Conservation (phyloP, 257 asterid genomes). For the Solanum gandarillasii region DNA sequence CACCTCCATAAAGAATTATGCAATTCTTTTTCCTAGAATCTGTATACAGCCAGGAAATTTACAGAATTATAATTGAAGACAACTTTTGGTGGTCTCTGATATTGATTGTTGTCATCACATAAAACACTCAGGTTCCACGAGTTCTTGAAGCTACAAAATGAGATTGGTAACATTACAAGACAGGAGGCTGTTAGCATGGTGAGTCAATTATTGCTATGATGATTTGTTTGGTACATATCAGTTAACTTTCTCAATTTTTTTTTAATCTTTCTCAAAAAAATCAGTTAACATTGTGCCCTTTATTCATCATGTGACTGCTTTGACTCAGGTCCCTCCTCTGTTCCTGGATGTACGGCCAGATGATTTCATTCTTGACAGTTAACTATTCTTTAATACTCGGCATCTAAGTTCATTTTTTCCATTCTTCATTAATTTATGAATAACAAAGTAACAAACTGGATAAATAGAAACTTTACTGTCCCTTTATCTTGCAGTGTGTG, state of each 20-base stretch:
- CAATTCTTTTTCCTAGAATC: background rate
- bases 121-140: constrained; percentile 74
- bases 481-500: constrained; percentile 79
- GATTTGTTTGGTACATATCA: constrained; percentile 1
- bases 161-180: constrained; percentile 91
- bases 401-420: background rate
- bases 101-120: background rate
- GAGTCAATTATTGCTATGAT: constrained; percentile 11
- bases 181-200: constrained; percentile 99
- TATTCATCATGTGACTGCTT: constrained; percentile 2
- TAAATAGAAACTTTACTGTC: constrained; percentile 6
- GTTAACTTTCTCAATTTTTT: background rate
- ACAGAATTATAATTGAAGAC: background rate
- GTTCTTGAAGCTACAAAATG: constrained; percentile 89
- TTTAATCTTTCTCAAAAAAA: background rate
- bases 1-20: background rate
- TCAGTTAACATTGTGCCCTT: background rate
- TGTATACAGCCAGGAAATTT: background rate
- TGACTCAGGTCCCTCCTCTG: constrained; percentile 93
- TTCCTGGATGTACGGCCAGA: constrained; percentile 86
- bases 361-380: constrained; percentile 96
- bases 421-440: background rate
- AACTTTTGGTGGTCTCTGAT: background rate
- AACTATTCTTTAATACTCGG: constrained; percentile 21
- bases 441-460: background rate